Conservation (phyloP, 2,329 filamentous ascomycete genomes). For the Albophoma yamanashiensis region DNA sequence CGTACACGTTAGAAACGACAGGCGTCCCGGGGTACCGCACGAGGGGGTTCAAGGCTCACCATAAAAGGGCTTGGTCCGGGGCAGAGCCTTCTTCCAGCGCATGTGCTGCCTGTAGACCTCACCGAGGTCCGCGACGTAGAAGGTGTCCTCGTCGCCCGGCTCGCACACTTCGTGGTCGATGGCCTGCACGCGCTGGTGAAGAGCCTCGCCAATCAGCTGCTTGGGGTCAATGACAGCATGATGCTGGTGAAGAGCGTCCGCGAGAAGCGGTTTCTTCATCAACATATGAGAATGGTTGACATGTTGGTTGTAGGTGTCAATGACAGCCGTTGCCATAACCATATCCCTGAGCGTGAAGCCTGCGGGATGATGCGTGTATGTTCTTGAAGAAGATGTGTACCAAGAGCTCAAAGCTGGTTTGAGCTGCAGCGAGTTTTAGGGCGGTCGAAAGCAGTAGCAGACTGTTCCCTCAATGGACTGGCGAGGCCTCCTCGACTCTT, state of each 20-base stretch:
- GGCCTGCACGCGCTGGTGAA: constrained; percentile 73
- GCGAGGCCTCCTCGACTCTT: constrained; percentile 99
- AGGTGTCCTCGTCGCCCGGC: constrained; percentile 90
- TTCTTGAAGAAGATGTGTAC: not conserved
- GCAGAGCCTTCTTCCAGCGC: constrained; percentile 92
- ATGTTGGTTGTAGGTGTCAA: constrained; percentile 41
- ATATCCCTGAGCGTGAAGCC: constrained; percentile 36
- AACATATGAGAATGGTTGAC: constrained; percentile 37
- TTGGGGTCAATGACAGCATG: constrained; percentile 45
- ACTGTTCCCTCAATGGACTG: constrained; percentile 83
- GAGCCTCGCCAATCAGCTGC: constrained; percentile 73
- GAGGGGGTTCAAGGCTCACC: constrained; percentile 42
- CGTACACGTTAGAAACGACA: constrained; percentile 1
- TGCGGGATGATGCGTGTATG: not conserved
- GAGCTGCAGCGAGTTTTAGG: constrained; percentile 54
- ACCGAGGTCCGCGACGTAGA: constrained; percentile 96
- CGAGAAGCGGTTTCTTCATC: constrained; percentile 31
- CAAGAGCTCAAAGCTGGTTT: not conserved
- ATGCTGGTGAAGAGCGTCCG: constrained; percentile 29
- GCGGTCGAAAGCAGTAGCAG: constrained; percentile 90
- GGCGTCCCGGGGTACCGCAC: not conserved
- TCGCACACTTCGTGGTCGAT: constrained; percentile 84
- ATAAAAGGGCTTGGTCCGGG: constrained; percentile 92
- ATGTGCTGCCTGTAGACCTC: constrained; percentile 98
- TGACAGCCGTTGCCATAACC: constrained; percentile 53